Percentiles rank a stretch among this genome's conserved stretches.
phyloP scores from a whole-genome alignment of 2,329 filamentous ascomycete genomes.

The Ophiostoma quercus region DNA sequence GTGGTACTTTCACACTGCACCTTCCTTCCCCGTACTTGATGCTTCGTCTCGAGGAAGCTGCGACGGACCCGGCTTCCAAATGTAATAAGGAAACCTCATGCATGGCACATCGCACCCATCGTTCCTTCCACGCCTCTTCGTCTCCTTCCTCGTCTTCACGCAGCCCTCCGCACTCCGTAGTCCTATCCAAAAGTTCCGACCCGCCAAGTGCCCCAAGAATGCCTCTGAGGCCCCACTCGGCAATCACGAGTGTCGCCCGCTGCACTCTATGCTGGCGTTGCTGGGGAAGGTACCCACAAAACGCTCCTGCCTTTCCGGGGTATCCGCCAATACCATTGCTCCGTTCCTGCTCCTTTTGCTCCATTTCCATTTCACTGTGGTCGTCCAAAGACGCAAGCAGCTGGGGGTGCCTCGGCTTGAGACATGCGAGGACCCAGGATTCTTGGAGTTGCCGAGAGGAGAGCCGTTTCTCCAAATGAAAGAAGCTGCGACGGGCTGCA shows the following conservation, averaged over 20 bases:
- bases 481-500: constrained; percentile 17
- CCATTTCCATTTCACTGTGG: not conserved
- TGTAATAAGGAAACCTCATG: not conserved
- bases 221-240: constrained; percentile 24
- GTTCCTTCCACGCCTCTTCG: not conserved
- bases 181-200: not conserved
- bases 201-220: constrained; percentile 9
- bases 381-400: not conserved
- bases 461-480: constrained; percentile 11
- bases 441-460: constrained; percentile 21
- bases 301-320: constrained; percentile 16
- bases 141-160: not conserved
- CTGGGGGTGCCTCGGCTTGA: constrained; percentile 25
- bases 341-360: not conserved
- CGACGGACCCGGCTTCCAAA: not conserved
- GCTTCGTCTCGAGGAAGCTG: not conserved
- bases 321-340: constrained; percentile 23
- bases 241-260: constrained; percentile 25
- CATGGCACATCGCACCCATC: not conserved
- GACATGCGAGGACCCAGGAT: constrained; percentile 21
- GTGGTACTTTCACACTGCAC: not conserved
- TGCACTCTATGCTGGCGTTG: constrained; percentile 18
- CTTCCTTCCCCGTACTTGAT: not conserved
- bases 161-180: not conserved
- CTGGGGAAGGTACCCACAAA: constrained; percentile 24